A percentile compares a stretch with the other conserved stretches of the same genome.
These are phyloP conservation scores for Aspergillus sp. DNA, from an alignment of 2,329 filamentous ascomycete genomes.

Conservation along the genomic window DNA sequence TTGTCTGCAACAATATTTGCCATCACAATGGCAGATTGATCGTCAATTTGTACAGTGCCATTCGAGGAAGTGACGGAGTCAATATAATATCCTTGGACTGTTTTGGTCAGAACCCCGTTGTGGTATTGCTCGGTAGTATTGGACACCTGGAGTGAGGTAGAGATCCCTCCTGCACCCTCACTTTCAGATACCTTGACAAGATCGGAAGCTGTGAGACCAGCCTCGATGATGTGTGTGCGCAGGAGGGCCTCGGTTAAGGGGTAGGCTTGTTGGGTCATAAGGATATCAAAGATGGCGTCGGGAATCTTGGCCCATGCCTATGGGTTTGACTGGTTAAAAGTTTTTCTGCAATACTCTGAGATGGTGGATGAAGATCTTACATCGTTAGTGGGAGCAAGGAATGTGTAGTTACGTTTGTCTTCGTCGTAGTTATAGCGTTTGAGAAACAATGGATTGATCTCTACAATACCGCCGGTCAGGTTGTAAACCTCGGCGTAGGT, in stretches of 20 bases:
- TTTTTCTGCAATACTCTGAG: no score
- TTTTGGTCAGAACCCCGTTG: background rate
- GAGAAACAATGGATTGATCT: background rate
- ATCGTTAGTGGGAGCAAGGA: background rate
- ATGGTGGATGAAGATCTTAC: background rate
- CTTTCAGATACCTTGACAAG: background rate
- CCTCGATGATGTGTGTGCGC: constrained; percentile 4
- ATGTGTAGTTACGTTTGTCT: constrained; percentile 3
- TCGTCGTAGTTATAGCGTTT: constrained; percentile 1
- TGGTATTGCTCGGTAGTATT: background rate
- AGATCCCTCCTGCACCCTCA: background rate
- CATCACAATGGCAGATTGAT: background rate
- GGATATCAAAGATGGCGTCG: background rate
- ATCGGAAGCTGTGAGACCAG: background rate
- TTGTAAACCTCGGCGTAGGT: background rate
- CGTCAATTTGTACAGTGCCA: background rate
- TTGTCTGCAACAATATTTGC: background rate
- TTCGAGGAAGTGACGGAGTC: background rate
- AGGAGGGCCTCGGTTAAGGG: background rate
- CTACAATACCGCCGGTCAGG: background rate
- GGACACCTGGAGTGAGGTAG: background rate
- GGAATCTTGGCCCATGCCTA: no score
- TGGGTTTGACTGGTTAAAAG: no score
- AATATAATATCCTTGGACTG: background rate
- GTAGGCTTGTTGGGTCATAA: background rate